phyloP scores from a whole-genome alignment of 805 yeast species.

The Jamesozyma lodderae region DNA sequence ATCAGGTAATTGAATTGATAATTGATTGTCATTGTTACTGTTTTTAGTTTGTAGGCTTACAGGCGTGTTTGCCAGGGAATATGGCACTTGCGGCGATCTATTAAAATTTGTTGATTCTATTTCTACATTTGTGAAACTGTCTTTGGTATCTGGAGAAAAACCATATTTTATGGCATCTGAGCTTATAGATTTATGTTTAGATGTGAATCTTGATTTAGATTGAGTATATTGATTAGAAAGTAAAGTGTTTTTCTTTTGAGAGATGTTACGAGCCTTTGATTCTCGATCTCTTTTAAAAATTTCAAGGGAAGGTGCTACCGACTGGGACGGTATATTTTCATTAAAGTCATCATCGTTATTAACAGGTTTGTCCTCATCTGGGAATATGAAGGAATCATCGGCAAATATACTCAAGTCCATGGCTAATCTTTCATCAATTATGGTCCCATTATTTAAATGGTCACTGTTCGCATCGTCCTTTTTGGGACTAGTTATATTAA shows the following conservation, averaged over 20 bases:
- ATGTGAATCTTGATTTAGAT: not conserved
- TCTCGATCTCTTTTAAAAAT: not conserved
- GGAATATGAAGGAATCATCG: conserved; percentile 68
- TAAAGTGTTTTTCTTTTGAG: not conserved
- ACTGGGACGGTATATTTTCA: no score
- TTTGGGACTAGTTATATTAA: no score
- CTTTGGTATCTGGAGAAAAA: not conserved
- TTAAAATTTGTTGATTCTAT: not conserved
- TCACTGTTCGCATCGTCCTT: not conserved
- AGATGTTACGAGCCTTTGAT: not conserved
- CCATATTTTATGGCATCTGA: not conserved
- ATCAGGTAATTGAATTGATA: conserved; percentile 20
- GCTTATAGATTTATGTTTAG: not conserved
- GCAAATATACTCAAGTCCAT: conserved; percentile 73
- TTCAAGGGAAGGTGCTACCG: not conserved
- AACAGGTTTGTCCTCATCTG: conserved; percentile 59
- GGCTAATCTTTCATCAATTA: conserved; percentile 23
- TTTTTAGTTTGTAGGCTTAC: not conserved
- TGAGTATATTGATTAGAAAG: not conserved
- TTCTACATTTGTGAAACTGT: not conserved
- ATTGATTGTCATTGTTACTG: not conserved
- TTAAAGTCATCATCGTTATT: not conserved
- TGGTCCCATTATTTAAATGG: not conserved
- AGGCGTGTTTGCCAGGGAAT: not conserved
- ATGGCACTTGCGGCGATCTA: not conserved